Conservation (phyloP, 2,329 filamentous ascomycete genomes). For the Penicillium brasilianum region DNA sequence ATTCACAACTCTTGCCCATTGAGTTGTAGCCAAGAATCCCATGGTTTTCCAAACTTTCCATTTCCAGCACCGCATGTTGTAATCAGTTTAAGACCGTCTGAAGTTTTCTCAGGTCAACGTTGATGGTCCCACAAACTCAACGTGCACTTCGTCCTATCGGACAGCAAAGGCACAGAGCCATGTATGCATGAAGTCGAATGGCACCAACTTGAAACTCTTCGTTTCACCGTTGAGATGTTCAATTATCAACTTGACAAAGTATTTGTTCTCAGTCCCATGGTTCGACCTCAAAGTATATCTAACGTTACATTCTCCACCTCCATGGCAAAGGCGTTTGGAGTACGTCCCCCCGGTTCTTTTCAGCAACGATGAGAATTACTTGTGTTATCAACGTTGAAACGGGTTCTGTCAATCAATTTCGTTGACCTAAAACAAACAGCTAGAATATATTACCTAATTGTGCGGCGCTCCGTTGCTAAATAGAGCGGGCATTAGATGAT, state of each 20-base stretch:
- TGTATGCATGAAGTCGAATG: conserved; percentile 3
- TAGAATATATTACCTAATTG: background rate
- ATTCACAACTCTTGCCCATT: background rate
- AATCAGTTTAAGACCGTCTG: background rate
- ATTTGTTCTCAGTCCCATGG: background rate
- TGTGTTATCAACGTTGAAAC: conserved; percentile 1
- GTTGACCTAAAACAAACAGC: background rate
- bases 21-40: background rate
- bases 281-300: background rate
- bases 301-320: conserved; percentile 2
- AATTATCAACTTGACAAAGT: background rate
- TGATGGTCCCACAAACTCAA: conserved; percentile 1
- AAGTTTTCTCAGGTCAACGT: conserved; percentile 4
- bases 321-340: background rate
- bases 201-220: conserved; percentile 2
- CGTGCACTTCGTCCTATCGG: background rate
- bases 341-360: background rate
- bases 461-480: conserved; percentile 1
- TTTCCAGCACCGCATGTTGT: background rate
- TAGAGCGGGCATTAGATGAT: background rate
- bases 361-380: conserved; percentile 3
- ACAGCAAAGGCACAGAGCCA: conserved; percentile 2
- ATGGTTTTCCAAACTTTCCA: background rate
- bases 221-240: conserved; percentile 5
- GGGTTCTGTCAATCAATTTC: conserved; percentile 4